Percentiles rank a stretch among this genome's conserved stretches.
Conservation (phyloP, 768 basidiomycete species). For the Vararia minispora region DNA sequence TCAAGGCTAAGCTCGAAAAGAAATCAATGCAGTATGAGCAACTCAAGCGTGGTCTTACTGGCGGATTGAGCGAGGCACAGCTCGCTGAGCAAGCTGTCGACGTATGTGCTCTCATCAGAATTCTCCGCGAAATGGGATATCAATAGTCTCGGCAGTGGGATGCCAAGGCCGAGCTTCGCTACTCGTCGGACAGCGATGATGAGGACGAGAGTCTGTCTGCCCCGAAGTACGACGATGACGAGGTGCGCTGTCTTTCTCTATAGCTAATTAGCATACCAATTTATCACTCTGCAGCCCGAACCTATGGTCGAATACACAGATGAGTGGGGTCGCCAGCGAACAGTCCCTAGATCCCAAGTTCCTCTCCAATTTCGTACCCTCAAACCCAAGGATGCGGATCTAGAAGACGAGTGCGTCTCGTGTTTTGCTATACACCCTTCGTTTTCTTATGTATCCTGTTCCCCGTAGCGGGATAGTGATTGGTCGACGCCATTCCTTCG, state of each 20-base stretch:
- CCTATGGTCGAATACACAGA: conserved; percentile 80
- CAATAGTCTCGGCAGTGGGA: conserved; percentile 43
- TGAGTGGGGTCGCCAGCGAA: conserved; percentile 74
- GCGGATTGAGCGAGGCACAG: conserved; percentile 66
- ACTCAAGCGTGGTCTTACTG: conserved; percentile 64
- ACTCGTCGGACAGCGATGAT: conserved; percentile 64
- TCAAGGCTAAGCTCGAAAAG: conserved; percentile 58
- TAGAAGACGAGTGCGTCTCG: conserved; percentile 21
- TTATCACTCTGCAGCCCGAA: conserved; percentile 38
- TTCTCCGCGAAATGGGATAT: conserved; percentile 1
- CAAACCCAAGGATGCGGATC: conserved; percentile 1
- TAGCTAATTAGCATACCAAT: too few species aligned
- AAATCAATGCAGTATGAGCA: conserved; percentile 79
- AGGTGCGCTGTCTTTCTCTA: conserved; percentile 22
- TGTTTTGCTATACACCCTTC: not conserved
- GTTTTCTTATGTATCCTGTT: not conserved
- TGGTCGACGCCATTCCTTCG: not conserved
- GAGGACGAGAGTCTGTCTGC: conserved; percentile 68
- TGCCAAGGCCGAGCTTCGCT: conserved; percentile 37
- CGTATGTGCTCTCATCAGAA: conserved; percentile 31
- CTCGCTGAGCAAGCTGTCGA: conserved; percentile 66
- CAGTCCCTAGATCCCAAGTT: conserved; percentile 60
- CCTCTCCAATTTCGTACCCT: conserved; percentile 49
- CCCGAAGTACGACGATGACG: conserved; percentile 33
- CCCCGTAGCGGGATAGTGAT: conserved; percentile 10